Evolutionary conservation across 208 protist species (phyloP), one percentile per base, ranked within the genome.

Genomic region (Crithidia acanthocephali): DNA sequence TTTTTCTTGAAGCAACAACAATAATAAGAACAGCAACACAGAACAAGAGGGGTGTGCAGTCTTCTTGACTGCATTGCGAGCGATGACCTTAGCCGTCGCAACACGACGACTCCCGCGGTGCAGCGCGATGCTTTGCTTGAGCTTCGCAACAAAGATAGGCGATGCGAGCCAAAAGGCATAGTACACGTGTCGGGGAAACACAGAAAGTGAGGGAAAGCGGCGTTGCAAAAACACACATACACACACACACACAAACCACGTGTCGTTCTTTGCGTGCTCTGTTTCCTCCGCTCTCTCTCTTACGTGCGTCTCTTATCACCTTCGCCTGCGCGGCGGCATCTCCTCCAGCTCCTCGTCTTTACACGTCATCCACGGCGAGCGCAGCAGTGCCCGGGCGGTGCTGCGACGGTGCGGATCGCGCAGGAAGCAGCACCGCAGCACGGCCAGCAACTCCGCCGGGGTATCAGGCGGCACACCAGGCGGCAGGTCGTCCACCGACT

Each of bases 331-430:
- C 22, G 44, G 47, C n/a, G 82, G 77, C 51, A 90, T 77, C 50
- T 93, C 88, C 53, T 91, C 73, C 61, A 93, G 68, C 32, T 63
- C 55, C 48, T 75, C 64, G 25, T 94, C 86, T 0, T 81, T 50
- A 52, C 88, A 94, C 47, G 81, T 91, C 60, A 92, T 92, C 91
- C 91, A 93, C 68, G 84, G 76, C 51, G 81, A 79, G 48, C 71
- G 57, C 32, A 94, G 73, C 53, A 94, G 69, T 74, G 88, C 72
- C 13, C 68, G 72, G 4, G 89, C 89, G 1, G 86, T 85, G 33
- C 82, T 79, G 37, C 89, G 76, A 44, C 75, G 68, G 20, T 70
- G n/a, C 18, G 81, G 82, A 63, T 91, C 83, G 28, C 83, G 79
- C 32, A 85, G 72, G 32, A 94, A 89, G 76, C 89, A 94, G 44